Conservation (phyloP, 1,139 yeast genomes). For the Candida sanyaensis region DNA sequence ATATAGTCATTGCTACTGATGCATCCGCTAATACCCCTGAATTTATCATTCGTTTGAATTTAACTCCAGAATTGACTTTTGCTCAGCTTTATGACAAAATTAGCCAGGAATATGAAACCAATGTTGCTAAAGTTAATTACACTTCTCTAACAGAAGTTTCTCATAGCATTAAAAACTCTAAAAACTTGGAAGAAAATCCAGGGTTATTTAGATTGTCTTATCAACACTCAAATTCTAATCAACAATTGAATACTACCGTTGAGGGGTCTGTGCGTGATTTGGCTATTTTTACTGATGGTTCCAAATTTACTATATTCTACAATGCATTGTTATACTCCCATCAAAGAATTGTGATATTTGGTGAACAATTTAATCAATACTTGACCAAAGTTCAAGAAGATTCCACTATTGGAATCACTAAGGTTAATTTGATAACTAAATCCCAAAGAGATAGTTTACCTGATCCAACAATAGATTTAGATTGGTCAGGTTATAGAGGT, state of each 20-base stretch:
- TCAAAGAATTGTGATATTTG: constrained; percentile 67
- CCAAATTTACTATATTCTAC: constrained; percentile 51
- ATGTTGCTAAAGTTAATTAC: constrained; percentile 39
- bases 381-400: constrained; percentile 29
- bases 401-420: constrained; percentile 51
- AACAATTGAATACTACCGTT: constrained; percentile 50
- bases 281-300: constrained; percentile 48
- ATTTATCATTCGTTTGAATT: constrained; percentile 61
- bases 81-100: constrained; percentile 50
- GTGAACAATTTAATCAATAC: constrained; percentile 71
- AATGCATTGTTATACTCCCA: constrained; percentile 75
- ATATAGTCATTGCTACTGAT: constrained; percentile 79
- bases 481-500: constrained; percentile 91
- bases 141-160: constrained; percentile 59
- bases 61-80: constrained; percentile 58
- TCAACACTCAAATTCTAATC: constrained; percentile 46
- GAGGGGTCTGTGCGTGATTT: constrained; percentile 64
- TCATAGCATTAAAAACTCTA: constrained; percentile 45
- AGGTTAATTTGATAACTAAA: constrained; percentile 65
- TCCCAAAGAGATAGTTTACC: constrained; percentile 67
- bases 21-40: constrained; percentile 38
- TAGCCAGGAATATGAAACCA: constrained; percentile 40
- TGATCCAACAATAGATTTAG: constrained; percentile 83
- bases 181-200: constrained; percentile 59
- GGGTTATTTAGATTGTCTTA: constrained; percentile 66